These are phyloP conservation scores for Pyracantha coccinea DNA, from an alignment of 331 rosid genomes.

Conservation along the genomic window DNA sequence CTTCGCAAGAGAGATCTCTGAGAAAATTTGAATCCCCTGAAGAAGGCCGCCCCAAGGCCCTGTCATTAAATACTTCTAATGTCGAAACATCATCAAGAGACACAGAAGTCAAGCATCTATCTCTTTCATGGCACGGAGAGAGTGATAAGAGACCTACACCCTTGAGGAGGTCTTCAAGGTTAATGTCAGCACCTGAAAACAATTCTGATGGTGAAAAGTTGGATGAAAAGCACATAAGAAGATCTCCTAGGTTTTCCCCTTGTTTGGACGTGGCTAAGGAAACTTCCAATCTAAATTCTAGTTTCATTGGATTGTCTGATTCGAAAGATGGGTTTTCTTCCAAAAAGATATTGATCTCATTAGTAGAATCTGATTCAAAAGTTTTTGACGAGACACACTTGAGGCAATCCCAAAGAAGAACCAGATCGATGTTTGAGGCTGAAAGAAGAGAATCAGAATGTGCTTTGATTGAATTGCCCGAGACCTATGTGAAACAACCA, in stretches of 20 bases:
- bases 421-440: conserved; percentile 17
- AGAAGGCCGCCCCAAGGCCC: conserved; percentile 11
- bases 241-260: conserved; percentile 35
- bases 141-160: conserved; percentile 9
- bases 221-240: conserved; percentile 21
- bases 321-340: conserved; percentile 21
- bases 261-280: conserved; percentile 18
- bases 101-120: conserved; percentile 3
- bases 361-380: conserved; percentile 17
- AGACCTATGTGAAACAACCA: conserved; percentile 27
- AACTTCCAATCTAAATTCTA: conserved; percentile 8
- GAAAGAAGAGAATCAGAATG: conserved; percentile 25
- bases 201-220: background rate
- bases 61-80: conserved; percentile 5
- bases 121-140: conserved; percentile 13
- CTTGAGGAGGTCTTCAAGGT: conserved; percentile 26
- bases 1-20: conserved; percentile 8
- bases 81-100: background rate
- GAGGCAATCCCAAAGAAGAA: conserved; percentile 20
- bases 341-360: background rate
- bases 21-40: conserved; percentile 14
- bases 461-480: conserved; percentile 23
- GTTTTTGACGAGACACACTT: conserved; percentile 10
- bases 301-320: conserved; percentile 23
- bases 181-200: conserved; percentile 3